Conservation (phyloP, 1,139 yeast genomes). For the Kodamaea arcana region DNA sequence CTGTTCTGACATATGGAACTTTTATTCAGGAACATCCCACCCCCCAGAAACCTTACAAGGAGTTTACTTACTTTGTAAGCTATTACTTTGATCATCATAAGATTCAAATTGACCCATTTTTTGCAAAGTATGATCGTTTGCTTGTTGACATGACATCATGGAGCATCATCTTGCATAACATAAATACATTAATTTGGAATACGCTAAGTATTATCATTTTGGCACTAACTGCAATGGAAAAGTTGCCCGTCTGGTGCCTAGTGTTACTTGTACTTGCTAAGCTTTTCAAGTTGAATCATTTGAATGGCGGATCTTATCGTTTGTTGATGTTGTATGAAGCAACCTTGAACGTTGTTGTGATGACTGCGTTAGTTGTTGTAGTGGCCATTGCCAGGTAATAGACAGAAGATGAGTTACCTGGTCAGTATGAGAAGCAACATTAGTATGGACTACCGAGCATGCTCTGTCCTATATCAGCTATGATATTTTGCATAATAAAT, state of each 20-base stretch:
- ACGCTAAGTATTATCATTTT: slow-evolving; percentile 5
- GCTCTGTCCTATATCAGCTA: too few species aligned
- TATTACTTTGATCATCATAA: slow-evolving; percentile 19
- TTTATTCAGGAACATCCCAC: slow-evolving; percentile 1
- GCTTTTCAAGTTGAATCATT: slow-evolving; percentile 18
- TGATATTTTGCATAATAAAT: too few species aligned
- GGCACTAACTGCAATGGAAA: slow-evolving; percentile 2
- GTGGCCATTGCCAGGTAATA: too few species aligned
- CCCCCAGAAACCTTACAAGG: slow-evolving; percentile 7
- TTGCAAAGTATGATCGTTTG: slow-evolving; percentile 12
- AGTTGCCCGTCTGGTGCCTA: slow-evolving; percentile 1
- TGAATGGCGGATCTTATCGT: slow-evolving; percentile 11
- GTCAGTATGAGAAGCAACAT: too few species aligned
- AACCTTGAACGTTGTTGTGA: slow-evolving; percentile 1
- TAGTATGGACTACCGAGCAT: too few species aligned
- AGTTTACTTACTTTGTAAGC: slow-evolving; percentile 18
- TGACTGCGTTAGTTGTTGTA: too few species aligned
- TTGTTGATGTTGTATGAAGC: slow-evolving; percentile 3
- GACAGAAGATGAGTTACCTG: too few species aligned
- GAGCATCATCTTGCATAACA: slow-evolving; percentile 5
- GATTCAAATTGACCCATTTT: slow-evolving; percentile 15
- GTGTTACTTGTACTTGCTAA: slow-evolving; percentile 7
- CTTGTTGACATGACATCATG: slow-evolving; percentile 8
- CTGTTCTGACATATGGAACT: slow-evolving; percentile 12
- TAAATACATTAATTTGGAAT: slow-evolving; percentile 11